Base-by-base conservation (phyloP, 108 stramenopile genomes). In the Conticribra guillardii region DNA sequence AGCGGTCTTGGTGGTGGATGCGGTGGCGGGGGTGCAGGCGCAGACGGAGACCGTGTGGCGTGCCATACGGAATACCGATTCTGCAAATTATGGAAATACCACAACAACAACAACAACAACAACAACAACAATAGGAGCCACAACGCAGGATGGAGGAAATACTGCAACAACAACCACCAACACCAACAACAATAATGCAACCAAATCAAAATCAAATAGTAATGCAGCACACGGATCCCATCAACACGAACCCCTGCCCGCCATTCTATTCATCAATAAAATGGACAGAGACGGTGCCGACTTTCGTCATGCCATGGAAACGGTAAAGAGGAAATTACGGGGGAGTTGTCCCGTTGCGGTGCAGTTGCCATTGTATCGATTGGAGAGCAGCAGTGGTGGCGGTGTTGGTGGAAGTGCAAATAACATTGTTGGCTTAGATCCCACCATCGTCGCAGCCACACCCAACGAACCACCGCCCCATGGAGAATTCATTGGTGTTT, bases 1-100 rank as follows among this genome's bases (percentile, higher is more conserved):
- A 7, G 98, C 96, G 8, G 94, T 98, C 0, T 69, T 97, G 28
- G 97, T 99, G 0, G 82, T 98, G 8, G 99, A 99, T 79, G 96
- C 96, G 1, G 99, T 98, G 33, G 97, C 97, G 9, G 99, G 99
- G 4, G 98, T 96, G 2, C 97, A 99, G 76, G 94, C 98, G 15
- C 98, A 97, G 74, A 96, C 96, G 22, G 97, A 99, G 82, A 98
- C 98, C 5, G 98, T 99, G 1, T 99, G 98, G 99, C 79, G 97
- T 24, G 90, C 89, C 59, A 92, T 93, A 34, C 61, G 76, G 1
- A 77, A 64, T 52, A 63, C 53, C n/a, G 67, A 70, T 26, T 16
- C 37, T 41, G 37, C 37, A 5, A 41, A 5, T 11, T 5, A 41
- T 41, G 37, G 37, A 11, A 41, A 41, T 41, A 11, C 5, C 37